Base-by-base conservation (phyloP, 306 rosid genomes). In the Medicago arabica region DNA sequence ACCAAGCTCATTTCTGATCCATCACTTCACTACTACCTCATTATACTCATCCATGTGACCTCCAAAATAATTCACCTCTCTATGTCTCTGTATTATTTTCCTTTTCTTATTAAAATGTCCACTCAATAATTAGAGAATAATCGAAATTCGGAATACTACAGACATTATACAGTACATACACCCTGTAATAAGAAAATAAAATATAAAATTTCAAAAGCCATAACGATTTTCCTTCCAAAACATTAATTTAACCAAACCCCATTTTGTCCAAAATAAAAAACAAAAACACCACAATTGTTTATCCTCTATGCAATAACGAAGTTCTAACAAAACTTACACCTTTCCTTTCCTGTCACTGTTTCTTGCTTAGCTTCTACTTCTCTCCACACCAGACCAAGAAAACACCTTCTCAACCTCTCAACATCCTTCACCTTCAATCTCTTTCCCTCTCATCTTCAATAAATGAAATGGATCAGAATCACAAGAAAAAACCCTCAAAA, bases 321-420 rank as follows among this genome's bases (percentile, higher is more conserved):
- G 79, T 82, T 11, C 83, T 80, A 87, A 83, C 91, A 82, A 85
- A 40, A 79, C 76, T 39, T 80, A 8, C 43, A 16, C 58, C 54
- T 6, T 67, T 28, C 16, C 61, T 1, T 68, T 69, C 70, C 85
- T 15, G 74, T 85, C 87, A 25, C 72, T 78, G 76, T 87, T 87
- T 77, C 97, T 92, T 87, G 75, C 97, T 92, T 95, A n/a, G 18
- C 25, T 67, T 83, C 84, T 73, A 95, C 97, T 89, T 85, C 86
- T 80, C 55, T 4, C 36, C 78, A 46, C 31, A 89, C 95, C 96
- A 86, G 77, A 82, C 84, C 51, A 81, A 49, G 98, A 92, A 84
- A 90, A 91, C 85, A 74, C 83, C 61, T 16, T 51, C 4, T 12
- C 86, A 95, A 82, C 72, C 6, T n/a, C 31, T 31, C 74, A 64